Base-by-base conservation (phyloP, 2,329 filamentous ascomycete genomes). In the Cordyceps javanica region DNA sequence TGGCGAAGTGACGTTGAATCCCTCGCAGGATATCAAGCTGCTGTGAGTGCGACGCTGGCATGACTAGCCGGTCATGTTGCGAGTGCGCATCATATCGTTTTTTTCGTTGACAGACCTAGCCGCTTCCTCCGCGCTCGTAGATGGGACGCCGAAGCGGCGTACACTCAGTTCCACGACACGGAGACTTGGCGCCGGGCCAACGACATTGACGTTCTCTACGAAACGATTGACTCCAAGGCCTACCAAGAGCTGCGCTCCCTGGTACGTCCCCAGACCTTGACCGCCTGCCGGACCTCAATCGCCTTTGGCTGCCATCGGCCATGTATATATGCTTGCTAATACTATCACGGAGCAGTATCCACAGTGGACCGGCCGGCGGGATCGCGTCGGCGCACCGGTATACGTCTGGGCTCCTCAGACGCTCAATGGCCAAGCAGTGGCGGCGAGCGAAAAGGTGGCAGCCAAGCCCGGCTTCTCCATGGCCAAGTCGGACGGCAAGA, bases 131-230 rank as follows among this genome's bases (percentile, higher is more conserved):
- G 92, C 66, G 92, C 92, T 34, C 85, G 92, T 58, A 88, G 86
- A 71, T 97, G 93, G 78, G 76, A 87, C 28, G 82, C 90, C 10
- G 74, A 85, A 63, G 91, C 93, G 63, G 92, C 92, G 13, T 87
- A 87, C 69, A 80, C 76, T 59, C 92, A 97, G 74, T 96, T 96
- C 75, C 86, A 87, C 66, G 89, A 91, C 56, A 96, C 91, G 0
- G 91, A 96, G 72, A 83, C 89, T 59, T 97, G 92, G 90, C 85
- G 92, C 60, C 82, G 82, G 64, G 85, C 89, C 61, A 93, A 93
- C 70, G 79, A 89, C 63, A 81, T 96, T 50, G 83, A 91, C 61
- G 77, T 83, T 45, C 78, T 97, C 38, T 97, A 96, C 74, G 83
- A 89, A 69, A 92, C 89, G 32, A 96, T 97, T 66, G 90, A 96